These are phyloP conservation scores for Neocucurbitaria cava DNA, from an alignment of 2,329 filamentous ascomycete genomes.

Conservation along the genomic window DNA sequence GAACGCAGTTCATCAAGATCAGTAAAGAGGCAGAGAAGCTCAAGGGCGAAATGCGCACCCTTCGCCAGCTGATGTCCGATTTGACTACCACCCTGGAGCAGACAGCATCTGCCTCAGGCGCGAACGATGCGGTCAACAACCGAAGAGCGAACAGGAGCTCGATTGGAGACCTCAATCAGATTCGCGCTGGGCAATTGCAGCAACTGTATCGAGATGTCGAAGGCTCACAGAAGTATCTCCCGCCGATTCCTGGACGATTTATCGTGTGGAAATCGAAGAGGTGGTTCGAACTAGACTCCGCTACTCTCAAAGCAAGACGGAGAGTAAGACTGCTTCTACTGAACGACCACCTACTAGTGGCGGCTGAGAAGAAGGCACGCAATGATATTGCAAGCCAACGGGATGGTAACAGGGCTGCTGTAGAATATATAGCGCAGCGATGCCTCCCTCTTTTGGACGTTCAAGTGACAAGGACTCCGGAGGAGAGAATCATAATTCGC, in stretches of 20 bases:
- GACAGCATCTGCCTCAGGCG: conserved; percentile 51
- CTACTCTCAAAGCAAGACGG: conserved; percentile 91
- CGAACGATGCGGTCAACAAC: conserved; percentile 49
- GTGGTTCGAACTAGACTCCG: conserved; percentile 97
- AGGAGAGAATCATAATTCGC: conserved; percentile 77
- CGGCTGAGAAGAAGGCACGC: conserved; percentile 92
- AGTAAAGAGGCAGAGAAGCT: conserved; percentile 98
- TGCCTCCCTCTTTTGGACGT: conserved; percentile 96
- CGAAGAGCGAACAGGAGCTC: conserved; percentile 80
- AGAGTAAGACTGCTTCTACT: conserved; percentile 91
- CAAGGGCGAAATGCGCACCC: conserved; percentile 91
- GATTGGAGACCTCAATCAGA: conserved; percentile 74
- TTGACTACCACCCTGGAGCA: conserved; percentile 65
- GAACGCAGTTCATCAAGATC: conserved; percentile 98
- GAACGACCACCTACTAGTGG: conserved; percentile 92
- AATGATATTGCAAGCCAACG: conserved; percentile 66
- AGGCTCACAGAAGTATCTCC: conserved; percentile 95
- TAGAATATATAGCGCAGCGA: conserved; percentile 86
- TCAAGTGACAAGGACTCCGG: conserved; percentile 81
- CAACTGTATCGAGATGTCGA: conserved; percentile 97
- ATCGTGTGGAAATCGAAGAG: conserved; percentile 90
- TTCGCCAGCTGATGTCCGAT: conserved; percentile 90
- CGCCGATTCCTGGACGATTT: conserved; percentile 87
- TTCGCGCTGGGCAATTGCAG: conserved; percentile 73
- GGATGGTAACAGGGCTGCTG: conserved; percentile 47